phyloP scores from a whole-genome alignment of 257 asterid genomes.

The Parsonsia alboflavescens region DNA sequence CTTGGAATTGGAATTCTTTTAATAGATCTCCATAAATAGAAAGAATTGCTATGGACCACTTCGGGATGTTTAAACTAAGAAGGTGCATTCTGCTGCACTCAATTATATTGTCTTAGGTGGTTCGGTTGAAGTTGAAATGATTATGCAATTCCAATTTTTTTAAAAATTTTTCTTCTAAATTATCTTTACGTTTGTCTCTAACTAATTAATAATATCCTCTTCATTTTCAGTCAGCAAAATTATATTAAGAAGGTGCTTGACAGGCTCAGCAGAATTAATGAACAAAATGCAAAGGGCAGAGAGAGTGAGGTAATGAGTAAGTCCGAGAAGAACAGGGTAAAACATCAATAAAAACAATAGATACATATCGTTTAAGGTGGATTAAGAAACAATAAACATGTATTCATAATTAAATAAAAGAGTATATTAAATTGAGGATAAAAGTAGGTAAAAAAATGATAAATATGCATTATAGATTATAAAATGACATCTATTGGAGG shows the following conservation, averaged over 20 bases:
- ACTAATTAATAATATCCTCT: neutral
- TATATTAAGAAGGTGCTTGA: too few species aligned
- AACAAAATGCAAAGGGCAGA: neutral
- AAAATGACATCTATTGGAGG: too few species aligned
- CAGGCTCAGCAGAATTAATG: neutral
- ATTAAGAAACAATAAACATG: too few species aligned
- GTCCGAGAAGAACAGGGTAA: slow-evolving; percentile 42
- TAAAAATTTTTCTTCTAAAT: neutral
- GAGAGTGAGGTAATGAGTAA: neutral
- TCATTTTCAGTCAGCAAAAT: neutral
- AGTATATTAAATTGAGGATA: too few species aligned
- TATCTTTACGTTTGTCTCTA: neutral
- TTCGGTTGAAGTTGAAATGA: neutral
- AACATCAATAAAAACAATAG: too few species aligned
- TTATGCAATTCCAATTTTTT: neutral
- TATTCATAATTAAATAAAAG: too few species aligned
- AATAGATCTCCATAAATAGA: neutral
- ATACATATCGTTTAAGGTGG: too few species aligned
- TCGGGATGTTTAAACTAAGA: neutral
- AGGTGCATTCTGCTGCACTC: too few species aligned
- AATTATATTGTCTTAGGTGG: too few species aligned
- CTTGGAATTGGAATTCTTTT: too few species aligned
- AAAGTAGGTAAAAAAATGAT: too few species aligned
- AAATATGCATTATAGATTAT: too few species aligned
- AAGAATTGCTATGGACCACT: neutral